Evolutionary conservation across 805 yeast species (phyloP), one percentile per base, ranked within the genome.

Genomic region (Starmerella tilneyi): DNA sequence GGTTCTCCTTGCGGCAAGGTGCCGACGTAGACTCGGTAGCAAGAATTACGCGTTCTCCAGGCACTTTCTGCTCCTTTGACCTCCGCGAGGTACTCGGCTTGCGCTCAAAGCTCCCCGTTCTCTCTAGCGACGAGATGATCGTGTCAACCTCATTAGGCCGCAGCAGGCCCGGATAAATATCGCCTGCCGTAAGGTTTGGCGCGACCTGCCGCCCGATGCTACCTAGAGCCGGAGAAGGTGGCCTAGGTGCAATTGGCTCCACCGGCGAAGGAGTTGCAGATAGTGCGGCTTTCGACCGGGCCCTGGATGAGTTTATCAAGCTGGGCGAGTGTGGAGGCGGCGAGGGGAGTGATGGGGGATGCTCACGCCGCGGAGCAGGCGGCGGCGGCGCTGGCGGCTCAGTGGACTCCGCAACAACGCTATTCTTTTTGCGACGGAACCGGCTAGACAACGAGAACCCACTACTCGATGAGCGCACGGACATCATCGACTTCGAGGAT

Each of bases 71-170:
- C 17, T 58, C 59, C 21, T 52, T 52, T 4, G 44, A 28, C 9
- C 52, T 32, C 20, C 41, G 45, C 16, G 45, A 44, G 2, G 53
- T 43, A 44, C 63, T 57, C n/a, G 59, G 56, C 42, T 63, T 53
- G 16, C 67, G 47, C 44, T 62, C 65, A 29, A 63, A 49, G 28
- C 61, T 55, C 29, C 59, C 61, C 9, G 63, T 54, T 23, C 67
- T 57, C 44, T 63, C 63, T 6, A 64, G 49, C 5, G 65, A 56
- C 27, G 58, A 53, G 30, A 64, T 58, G 22, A 64, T 61, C 9
- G 54, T 50, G 37, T 59, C 65, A 6, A 63, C 61, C n/a, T 58
- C 55, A 13, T 51, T 45, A 3, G 45, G 24, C 9, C 32, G 31
- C n/a, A 50, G 38, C 16, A 23, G n/a, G 1, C 53, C 44, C 1